A percentile compares a stretch with the other conserved stretches of the same genome.
phyloP scores from a whole-genome alignment of 805 yeast species.

The Saccharomycopsis olivae region DNA sequence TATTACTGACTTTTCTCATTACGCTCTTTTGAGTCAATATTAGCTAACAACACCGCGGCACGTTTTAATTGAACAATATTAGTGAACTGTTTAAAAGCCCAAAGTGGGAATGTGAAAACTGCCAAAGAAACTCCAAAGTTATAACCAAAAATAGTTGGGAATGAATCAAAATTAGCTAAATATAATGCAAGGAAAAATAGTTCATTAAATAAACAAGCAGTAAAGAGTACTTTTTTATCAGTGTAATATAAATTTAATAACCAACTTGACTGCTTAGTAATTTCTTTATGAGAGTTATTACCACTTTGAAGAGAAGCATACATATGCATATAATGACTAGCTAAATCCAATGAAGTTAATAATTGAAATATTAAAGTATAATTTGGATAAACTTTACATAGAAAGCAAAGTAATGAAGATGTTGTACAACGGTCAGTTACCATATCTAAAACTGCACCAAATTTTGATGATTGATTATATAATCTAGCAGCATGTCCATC shows the following conservation, averaged over 20 bases:
- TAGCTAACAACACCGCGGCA: constrained; percentile 77
- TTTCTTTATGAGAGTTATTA: constrained; percentile 71
- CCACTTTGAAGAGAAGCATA: constrained; percentile 83
- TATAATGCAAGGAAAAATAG: constrained; percentile 85
- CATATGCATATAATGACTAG: constrained; percentile 98
- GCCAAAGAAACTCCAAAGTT: constrained; percentile 15
- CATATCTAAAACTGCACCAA: constrained; percentile 98
- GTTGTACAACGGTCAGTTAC: constrained; percentile 98
- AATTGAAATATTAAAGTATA: constrained; percentile 61
- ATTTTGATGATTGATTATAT: constrained; percentile 78
- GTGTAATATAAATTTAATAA: constrained; percentile 80
- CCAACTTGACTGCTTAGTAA: constrained; percentile 59
- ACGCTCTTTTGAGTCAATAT: constrained; percentile 56
- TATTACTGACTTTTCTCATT: no score
- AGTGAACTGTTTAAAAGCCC: constrained; percentile 83
- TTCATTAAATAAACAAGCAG: constrained; percentile 90
- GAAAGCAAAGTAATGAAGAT: constrained; percentile 78
- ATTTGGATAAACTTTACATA: constrained; percentile 33
- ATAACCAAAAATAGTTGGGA: constrained; percentile 22
- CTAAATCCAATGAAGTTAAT: constrained; percentile 73
- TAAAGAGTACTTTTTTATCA: constrained; percentile 70
- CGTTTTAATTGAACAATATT: constrained; percentile 80
- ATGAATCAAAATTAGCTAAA: constrained; percentile 48
- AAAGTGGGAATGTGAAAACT: constrained; percentile 52
- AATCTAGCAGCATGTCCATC: constrained; percentile 94